phyloP scores from a whole-genome alignment of 257 asterid genomes.

The Cinchona pubescens region DNA sequence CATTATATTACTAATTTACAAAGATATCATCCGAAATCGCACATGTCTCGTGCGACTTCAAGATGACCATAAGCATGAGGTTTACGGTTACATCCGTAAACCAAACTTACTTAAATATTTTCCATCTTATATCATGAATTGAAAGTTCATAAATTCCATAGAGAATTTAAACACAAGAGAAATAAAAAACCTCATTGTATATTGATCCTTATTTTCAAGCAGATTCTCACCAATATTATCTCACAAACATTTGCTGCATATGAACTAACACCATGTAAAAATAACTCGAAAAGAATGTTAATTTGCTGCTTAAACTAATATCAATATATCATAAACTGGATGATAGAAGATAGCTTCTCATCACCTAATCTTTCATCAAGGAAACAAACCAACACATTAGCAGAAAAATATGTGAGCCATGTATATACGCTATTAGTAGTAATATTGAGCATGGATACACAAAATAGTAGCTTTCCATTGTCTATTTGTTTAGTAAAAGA shows the following conservation, averaged over 20 bases:
- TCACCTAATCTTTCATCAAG: neutral
- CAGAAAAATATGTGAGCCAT: neutral
- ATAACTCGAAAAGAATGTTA: neutral
- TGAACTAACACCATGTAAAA: neutral
- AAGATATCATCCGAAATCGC: too few species aligned
- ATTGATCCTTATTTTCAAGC: neutral
- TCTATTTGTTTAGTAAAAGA: neutral
- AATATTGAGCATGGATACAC: neutral
- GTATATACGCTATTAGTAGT: neutral
- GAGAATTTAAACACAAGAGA: too few species aligned
- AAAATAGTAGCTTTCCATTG: neutral
- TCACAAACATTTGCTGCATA: neutral
- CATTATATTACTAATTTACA: neutral
- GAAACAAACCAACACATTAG: too few species aligned
- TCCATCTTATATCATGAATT: neutral
- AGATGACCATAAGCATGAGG: too few species aligned
- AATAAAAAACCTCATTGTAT: too few species aligned
- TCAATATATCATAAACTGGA: too few species aligned
- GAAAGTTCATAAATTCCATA: neutral
- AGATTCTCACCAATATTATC: neutral
- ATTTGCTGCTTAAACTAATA: too few species aligned
- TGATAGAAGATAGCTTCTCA: neutral
- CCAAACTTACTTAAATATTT: too few species aligned
- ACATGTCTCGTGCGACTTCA: too few species aligned
- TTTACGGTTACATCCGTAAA: too few species aligned